A percentile compares a stretch with the other conserved stretches of the same genome.
These are phyloP conservation scores for Ocimum tenuiflorum DNA, from an alignment of 257 asterid genomes.

Conservation along the genomic window DNA sequence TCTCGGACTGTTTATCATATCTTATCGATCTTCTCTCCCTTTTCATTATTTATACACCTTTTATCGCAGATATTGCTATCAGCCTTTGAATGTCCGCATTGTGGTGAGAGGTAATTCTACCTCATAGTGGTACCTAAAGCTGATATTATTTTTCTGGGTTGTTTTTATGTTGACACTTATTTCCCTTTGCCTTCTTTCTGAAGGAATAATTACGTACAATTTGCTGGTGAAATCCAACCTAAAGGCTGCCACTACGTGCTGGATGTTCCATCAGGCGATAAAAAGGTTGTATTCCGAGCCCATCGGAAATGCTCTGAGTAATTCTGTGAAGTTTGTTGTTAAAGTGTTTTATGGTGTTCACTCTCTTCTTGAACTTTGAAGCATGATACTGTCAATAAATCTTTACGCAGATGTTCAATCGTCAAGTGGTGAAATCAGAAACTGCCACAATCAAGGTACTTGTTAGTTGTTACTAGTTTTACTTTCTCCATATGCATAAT, in stretches of 20 bases:
- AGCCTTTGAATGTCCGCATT: conserved; percentile 94
- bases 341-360: background rate
- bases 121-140: background rate
- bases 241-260: conserved; percentile 65
- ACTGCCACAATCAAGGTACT: conserved; percentile 87
- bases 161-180: conserved; percentile 13
- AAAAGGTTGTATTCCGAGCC: conserved; percentile 53
- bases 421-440: conserved; percentile 92
- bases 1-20: background rate
- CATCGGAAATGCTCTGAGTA: background rate
- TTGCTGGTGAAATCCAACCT: conserved; percentile 95
- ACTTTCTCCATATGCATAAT: background rate
- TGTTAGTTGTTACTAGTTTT: conserved; percentile 18
- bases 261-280: conserved; percentile 58
- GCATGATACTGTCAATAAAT: conserved; percentile 4
- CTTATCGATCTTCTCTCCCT: background rate
- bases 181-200: conserved; percentile 7
- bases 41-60: background rate
- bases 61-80: conserved; percentile 69
- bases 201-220: conserved; percentile 93
- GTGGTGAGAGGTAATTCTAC: conserved; percentile 74
- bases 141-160: background rate
- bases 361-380: background rate
- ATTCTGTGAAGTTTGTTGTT: too few relatives aligned
- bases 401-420: conserved; percentile 66